Percentiles rank a stretch among this genome's conserved stretches.
phyloP scores from a whole-genome alignment of 2,329 filamentous ascomycete species.

The Fusarium acutatum region DNA sequence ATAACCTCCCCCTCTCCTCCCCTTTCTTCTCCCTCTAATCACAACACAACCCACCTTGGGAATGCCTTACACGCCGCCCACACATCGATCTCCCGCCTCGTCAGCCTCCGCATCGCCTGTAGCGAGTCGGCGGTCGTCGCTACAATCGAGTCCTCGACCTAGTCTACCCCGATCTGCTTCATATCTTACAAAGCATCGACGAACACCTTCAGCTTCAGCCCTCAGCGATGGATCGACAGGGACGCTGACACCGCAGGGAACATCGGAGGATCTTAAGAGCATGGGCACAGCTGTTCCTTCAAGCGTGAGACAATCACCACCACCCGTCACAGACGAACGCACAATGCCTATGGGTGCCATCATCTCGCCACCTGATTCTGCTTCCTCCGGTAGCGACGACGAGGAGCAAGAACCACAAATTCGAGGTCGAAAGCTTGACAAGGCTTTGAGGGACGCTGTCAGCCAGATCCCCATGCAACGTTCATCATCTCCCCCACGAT shows the following conservation, averaged over 20 bases:
- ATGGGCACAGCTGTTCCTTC: conserved; percentile 43
- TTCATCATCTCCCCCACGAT: conserved; percentile 58
- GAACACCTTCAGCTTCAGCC: conserved; percentile 59
- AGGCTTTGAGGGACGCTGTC: conserved; percentile 83
- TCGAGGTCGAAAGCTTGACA: conserved; percentile 60
- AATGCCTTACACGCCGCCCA: conserved; percentile 91
- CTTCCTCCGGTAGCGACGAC: conserved; percentile 83
- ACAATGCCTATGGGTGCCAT: conserved; percentile 84
- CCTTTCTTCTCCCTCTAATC: conserved; percentile 12
- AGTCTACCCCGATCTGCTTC: conserved; percentile 70
- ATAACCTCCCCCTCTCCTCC: conserved; percentile 21
- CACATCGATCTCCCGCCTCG: conserved; percentile 69
- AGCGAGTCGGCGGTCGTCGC: conserved; percentile 66
- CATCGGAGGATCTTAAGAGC: conserved; percentile 59
- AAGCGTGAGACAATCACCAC: conserved; percentile 82
- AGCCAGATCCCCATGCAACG: conserved; percentile 71
- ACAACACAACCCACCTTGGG: conserved; percentile 47
- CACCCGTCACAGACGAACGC: conserved; percentile 76
- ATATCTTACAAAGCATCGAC: conserved; percentile 70
- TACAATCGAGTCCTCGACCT: conserved; percentile 60
- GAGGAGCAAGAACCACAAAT: conserved; percentile 70
- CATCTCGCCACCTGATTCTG: conserved; percentile 90
- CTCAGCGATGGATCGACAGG: conserved; percentile 40
- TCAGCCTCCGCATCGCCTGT: conserved; percentile 66
- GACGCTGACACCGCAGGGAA: conserved; percentile 58